Evolutionary conservation across 2,329 filamentous ascomycete genomes (phyloP).

Genomic region (Alternaria triticimaculans): DNA sequence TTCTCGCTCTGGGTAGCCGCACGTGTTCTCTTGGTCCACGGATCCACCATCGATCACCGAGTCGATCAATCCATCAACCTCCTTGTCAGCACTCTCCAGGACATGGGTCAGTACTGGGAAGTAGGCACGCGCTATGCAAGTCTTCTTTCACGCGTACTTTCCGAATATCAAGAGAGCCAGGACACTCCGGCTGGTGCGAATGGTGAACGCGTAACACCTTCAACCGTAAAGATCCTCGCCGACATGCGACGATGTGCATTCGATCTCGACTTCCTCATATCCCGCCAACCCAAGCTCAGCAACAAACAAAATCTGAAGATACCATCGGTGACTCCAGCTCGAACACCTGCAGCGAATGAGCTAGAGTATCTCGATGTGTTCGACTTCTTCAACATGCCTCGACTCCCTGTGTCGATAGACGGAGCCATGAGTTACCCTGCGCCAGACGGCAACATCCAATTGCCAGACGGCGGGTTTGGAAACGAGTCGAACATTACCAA

Average conservation of each 20-base stretch:
- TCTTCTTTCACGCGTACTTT: slow-evolving; percentile 80
- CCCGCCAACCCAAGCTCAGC: slow-evolving; percentile 68
- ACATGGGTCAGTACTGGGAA: slow-evolving; percentile 84
- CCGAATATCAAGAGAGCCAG: slow-evolving; percentile 83
- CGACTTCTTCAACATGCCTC: slow-evolving; percentile 91
- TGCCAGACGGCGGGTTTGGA: slow-evolving; percentile 36
- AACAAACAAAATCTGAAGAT: slow-evolving; percentile 41
- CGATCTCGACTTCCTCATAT: slow-evolving; percentile 88
- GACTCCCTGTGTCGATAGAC: slow-evolving; percentile 61
- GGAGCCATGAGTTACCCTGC: slow-evolving; percentile 38
- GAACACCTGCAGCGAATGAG: slow-evolving; percentile 78
- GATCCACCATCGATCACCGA: slow-evolving; percentile 85
- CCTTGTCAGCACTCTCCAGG: slow-evolving; percentile 80
- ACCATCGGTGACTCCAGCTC: slow-evolving; percentile 60
- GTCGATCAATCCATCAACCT: slow-evolving; percentile 80
- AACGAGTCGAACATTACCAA: slow-evolving; percentile 81
- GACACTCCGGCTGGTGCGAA: slow-evolving; percentile 61
- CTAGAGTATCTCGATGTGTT: slow-evolving; percentile 92
- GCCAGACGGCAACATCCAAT: slow-evolving; percentile 34
- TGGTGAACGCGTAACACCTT: slow-evolving; percentile 77
- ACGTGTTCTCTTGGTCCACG: slow-evolving; percentile 84
- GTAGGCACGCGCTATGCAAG: slow-evolving; percentile 83
- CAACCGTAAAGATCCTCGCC: slow-evolving; percentile 82
- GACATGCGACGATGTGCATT: slow-evolving; percentile 93
- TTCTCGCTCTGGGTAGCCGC: slow-evolving; percentile 94